Evolutionary conservation across 108 stramenopile genomes (phyloP).

Genomic region (Hondaea fermentalgiana): DNA sequence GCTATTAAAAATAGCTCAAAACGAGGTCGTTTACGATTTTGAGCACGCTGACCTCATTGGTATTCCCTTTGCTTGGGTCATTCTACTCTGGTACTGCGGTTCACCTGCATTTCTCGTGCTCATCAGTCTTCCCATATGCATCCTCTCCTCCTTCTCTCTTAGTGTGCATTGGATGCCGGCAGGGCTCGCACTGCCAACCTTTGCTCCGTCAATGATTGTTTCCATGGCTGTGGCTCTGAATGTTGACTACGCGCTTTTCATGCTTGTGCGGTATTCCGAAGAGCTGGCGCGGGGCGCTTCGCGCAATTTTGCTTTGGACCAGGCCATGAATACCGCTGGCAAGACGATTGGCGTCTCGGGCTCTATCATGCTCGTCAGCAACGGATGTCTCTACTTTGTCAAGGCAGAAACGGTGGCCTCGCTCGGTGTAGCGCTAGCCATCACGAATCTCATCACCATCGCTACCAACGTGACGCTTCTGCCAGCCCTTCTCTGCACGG

Average conservation of each 20-base stretch:
- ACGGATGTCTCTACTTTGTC: constrained; percentile 16
- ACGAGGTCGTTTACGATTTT: constrained; percentile 5
- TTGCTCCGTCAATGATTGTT: constrained; percentile 6
- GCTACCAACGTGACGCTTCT: background rate
- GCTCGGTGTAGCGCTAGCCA: background rate
- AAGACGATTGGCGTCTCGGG: constrained; percentile 10
- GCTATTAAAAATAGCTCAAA: background rate
- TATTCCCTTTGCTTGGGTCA: background rate
- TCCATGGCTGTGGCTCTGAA: constrained; percentile 5
- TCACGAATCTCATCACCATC: constrained; percentile 9
- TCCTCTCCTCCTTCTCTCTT: background rate
- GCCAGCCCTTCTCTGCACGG: background rate
- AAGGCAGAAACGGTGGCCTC: constrained; percentile 7
- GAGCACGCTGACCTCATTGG: constrained; percentile 11
- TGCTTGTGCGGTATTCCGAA: background rate
- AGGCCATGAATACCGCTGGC: constrained; percentile 7
- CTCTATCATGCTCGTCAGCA: constrained; percentile 6
- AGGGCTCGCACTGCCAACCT: background rate
- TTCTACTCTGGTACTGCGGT: background rate
- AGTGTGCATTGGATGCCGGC: constrained; percentile 16
- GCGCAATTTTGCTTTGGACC: background rate
- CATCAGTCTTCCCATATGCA: background rate
- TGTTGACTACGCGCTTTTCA: background rate
- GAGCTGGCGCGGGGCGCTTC: background rate
- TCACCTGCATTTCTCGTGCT: background rate